Base-by-base conservation (phyloP, 192 early-diverging fungal genomes). In the Linnemannia zychae region DNA sequence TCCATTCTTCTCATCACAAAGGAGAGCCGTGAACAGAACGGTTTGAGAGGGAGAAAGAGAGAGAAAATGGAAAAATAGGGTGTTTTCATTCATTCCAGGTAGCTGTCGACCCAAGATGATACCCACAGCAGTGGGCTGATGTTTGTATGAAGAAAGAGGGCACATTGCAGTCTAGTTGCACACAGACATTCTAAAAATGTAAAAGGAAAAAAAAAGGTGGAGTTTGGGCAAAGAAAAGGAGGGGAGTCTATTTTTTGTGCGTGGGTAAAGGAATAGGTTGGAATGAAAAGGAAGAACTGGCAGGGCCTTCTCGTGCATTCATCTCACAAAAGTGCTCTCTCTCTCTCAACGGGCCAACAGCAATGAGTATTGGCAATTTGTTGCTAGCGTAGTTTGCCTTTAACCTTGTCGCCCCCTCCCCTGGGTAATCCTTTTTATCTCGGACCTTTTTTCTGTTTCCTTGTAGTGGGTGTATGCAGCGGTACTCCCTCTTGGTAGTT, bases 1-100 rank as follows among this genome's bases (percentile, higher is more conserved):
- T 63, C 57, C 57, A 63, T 63, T 63, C 12, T 63, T 63, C 57
- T 63, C 57, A 63, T 63, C 57, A 63, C 28, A 63, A 31, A 63
- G 4, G 40, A 44, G 40, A 44, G 40, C 40, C 40, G 40, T 44
- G 9, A 44, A 44, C 40, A 44, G 40, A 6, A n/a, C n/a, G n/a
- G n/a, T n/a, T n/a, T n/a, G n/a, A n/a, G n/a, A n/a, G n/a, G n/a
- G n/a, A n/a, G n/a, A n/a, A n/a, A n/a, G n/a, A n/a, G n/a, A n/a
- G n/a, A n/a, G n/a, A n/a, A n/a, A n/a, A n/a, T n/a, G n/a, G n/a
- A 9, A 44, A 44, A 44, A 44, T 44, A 44, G 40, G 40, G 9
- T 9, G 9, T 44, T 44, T 44, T 44, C 9, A 6, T 44, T 44
- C 40, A 44, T 44, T 44, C 9, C 40, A 44, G 9, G 9, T 9